Percentiles rank a stretch among this genome's conserved stretches.
Conservation (phyloP, 2,329 filamentous ascomycete genomes). For the Raffaelea deltoideospora region DNA sequence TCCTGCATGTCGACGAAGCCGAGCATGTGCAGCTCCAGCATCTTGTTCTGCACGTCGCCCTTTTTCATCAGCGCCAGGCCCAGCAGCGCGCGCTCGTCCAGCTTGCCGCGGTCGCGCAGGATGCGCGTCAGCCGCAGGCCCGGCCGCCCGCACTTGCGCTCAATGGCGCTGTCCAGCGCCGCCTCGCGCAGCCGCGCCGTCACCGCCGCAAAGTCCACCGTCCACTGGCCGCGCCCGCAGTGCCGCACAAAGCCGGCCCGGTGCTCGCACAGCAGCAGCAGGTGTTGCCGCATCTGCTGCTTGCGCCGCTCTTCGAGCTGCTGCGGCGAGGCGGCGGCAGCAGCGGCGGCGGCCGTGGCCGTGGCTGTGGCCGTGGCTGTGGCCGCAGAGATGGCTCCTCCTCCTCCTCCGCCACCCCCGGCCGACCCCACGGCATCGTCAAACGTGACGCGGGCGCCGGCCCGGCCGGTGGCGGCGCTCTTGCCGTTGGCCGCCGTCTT, state of each 20-base stretch:
- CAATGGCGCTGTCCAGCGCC: constrained; percentile 71
- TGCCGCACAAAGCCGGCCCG: constrained; percentile 53
- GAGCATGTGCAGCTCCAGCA: constrained; percentile 72
- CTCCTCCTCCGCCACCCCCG: neutral
- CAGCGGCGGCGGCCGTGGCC: constrained; percentile 9
- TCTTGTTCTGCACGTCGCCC: constrained; percentile 68
- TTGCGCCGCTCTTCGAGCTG: too few relatives aligned
- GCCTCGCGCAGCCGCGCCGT: constrained; percentile 55
- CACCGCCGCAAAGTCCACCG: constrained; percentile 65
- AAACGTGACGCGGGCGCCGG: constrained; percentile 28
- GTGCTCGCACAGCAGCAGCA: constrained; percentile 57
- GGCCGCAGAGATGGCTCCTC: too few relatives aligned
- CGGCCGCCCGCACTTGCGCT: constrained; percentile 58
- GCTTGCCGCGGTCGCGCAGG: constrained; percentile 70
- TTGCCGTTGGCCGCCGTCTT: neutral
- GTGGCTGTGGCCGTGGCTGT: too few relatives aligned
- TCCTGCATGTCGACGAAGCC: constrained; percentile 88
- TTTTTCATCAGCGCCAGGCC: constrained; percentile 71
- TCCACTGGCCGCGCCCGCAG: constrained; percentile 62
- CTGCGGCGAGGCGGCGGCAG: constrained; percentile 18
- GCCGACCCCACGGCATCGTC: constrained; percentile 22
- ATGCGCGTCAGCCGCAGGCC: constrained; percentile 77
- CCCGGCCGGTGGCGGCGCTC: constrained; percentile 3
- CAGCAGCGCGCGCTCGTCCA: constrained; percentile 86
- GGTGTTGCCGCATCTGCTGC: constrained; percentile 54